phyloP scores from a whole-genome alignment of 176 grass and related monocot species.

The Poa annua region DNA sequence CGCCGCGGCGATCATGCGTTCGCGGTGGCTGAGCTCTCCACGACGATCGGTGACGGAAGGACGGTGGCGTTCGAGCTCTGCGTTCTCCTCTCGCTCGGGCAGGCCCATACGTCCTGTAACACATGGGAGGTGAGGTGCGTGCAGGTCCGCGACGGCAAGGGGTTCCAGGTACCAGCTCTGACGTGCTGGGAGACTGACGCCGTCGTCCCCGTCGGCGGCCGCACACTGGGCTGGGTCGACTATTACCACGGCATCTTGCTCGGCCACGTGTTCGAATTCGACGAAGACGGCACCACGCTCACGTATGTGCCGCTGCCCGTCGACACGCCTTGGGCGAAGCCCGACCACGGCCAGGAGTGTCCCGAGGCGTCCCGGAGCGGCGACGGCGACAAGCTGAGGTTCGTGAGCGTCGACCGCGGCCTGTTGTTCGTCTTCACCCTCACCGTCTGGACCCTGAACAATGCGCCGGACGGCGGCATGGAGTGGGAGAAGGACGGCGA shows the following conservation, averaged over 20 bases:
- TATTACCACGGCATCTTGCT: constrained; percentile 2
- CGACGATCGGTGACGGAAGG: background rate
- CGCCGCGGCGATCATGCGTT: background rate
- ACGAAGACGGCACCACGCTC: background rate
- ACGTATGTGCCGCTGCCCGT: constrained; percentile 20
- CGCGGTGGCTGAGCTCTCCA: constrained; percentile 3
- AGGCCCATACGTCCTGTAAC: no score
- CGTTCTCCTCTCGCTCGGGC: background rate
- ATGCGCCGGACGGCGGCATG: background rate
- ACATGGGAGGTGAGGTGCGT: background rate
- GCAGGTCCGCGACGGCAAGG: background rate
- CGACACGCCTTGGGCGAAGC: background rate
- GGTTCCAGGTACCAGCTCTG: background rate
- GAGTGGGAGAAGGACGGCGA: constrained; percentile 31
- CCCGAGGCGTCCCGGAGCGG: constrained; percentile 24
- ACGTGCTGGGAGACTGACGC: background rate
- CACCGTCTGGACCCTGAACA: constrained; percentile 1
- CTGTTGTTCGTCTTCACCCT: constrained; percentile 9
- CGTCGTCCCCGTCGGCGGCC: constrained; percentile 1
- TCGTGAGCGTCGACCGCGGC: background rate
- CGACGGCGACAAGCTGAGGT: background rate
- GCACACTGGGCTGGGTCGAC: constrained; percentile 10
- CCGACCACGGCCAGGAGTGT: constrained; percentile 10
- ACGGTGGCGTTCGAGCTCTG: constrained; percentile 6
- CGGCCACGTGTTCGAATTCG: constrained; percentile 2